Evolutionary conservation across 2,329 filamentous ascomycete genomes (phyloP).

Genomic region (Fusarium pseudoanthophilum): DNA sequence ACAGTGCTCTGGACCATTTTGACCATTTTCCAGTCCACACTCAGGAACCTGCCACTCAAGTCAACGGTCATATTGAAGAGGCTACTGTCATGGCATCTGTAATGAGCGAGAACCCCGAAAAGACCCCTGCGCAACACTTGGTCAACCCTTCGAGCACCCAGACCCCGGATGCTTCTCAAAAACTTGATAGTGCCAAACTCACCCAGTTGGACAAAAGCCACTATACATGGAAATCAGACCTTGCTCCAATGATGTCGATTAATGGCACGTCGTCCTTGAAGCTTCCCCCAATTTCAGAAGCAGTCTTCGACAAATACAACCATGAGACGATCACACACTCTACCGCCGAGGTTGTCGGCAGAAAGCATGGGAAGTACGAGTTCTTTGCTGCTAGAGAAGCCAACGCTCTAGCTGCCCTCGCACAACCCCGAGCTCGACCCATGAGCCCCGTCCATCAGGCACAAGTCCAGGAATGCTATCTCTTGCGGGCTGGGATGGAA

Average conservation of each 20-base stretch:
- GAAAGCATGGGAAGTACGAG: constrained; percentile 52
- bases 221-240: constrained; percentile 6
- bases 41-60: background rate
- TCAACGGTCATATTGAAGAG: background rate
- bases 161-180: background rate
- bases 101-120: background rate
- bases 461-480: background rate
- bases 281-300: constrained; percentile 37
- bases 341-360: constrained; percentile 48
- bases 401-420: constrained; percentile 26
- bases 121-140: background rate
- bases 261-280: constrained; percentile 1
- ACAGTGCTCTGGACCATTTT: background rate
- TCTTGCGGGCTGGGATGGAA: background rate
- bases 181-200: background rate
- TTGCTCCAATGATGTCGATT: constrained; percentile 11
- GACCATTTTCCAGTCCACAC: constrained; percentile 18
- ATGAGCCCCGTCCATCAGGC: background rate
- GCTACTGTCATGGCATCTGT: background rate
- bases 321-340: background rate
- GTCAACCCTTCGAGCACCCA: background rate
- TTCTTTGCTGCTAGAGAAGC: constrained; percentile 55
- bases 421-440: background rate
- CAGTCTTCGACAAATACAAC: constrained; percentile 5
- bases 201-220: background rate